Base-by-base conservation (phyloP, 768 basidiomycete genomes). In the Saitozyma podzolica region DNA sequence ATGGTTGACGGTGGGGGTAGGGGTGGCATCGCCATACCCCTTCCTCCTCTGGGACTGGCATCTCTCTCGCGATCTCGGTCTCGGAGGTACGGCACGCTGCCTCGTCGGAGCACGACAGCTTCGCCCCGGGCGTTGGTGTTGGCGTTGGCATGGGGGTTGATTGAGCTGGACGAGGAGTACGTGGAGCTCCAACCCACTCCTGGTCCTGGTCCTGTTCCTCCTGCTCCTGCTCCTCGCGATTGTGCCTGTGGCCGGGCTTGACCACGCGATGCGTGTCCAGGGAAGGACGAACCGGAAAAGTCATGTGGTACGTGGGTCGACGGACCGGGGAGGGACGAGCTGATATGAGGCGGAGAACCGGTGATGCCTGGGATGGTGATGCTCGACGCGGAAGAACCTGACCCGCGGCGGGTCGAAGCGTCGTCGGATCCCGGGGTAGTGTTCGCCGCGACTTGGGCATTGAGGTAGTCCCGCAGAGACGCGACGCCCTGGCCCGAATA, bases 401-500 rank as follows among this genome's bases (percentile, higher is more conserved):
- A 75, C 13, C 55, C 67, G 8, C 72, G 59, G n/a, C 72, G 64
- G 11, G 64, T 63, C n/a, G 66, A 63, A 5, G 60, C 53, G 3
- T 62, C 61, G 56, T 71, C 69, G 14, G 64, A 67, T 17, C 62
- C 60, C 4, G 40, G 6, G 39, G 47, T 40, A 29, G 47, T 48
- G 9, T 72, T 56, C 2, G 59, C 42, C 29, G 60, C 54, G 52
- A 68, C 67, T 10, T 64, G 58, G 14, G 63, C 55, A 47, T 76
- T 69, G 14, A 99, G 82, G 78, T 87, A 93, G 16, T 86, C 82
- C 40, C 95, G 85, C 17, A 99, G 84, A 53, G 92, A 87, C 10
- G 84, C 81, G 1, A 99, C 90, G 8, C 95, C 94, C 67, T 88
- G 87, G 19, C 92, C 91, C 10, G 95, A 97, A 82, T 91, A 99